Percentiles rank a stretch among this genome's conserved stretches.
Conservation (phyloP, 1,284 basidiomycete genomes). For the Omphalotus olearius region DNA sequence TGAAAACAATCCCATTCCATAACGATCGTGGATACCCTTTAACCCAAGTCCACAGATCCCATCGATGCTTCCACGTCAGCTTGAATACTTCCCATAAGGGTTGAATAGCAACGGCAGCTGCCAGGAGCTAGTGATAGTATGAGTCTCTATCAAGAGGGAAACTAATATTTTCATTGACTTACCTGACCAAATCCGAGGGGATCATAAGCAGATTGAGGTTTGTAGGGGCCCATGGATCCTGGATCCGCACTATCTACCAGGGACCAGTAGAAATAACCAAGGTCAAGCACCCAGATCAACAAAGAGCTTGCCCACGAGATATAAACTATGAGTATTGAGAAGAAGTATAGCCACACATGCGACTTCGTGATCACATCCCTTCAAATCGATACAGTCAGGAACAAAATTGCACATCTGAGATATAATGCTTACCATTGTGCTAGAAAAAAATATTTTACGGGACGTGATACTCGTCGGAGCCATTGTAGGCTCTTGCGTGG, state of each 20-base stretch:
- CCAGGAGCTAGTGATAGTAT: conserved; percentile 9
- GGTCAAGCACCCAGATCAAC: conserved; percentile 3
- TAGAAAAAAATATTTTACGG: conserved; percentile 7
- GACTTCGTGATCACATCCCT: conserved; percentile 14
- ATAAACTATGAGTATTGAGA: conserved; percentile 7
- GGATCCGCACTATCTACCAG: not conserved
- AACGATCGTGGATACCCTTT: conserved; percentile 11
- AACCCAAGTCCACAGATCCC: conserved; percentile 1
- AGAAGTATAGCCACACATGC: conserved; percentile 13
- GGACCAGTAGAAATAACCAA: conserved; percentile 3
- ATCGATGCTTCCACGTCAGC: conserved; percentile 1
- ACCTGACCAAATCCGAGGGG: conserved; percentile 14
- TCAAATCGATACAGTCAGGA: not conserved
- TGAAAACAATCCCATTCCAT: conserved; percentile 13
- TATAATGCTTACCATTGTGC: conserved; percentile 11
- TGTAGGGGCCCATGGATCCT: not conserved
- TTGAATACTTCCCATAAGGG: conserved; percentile 11
- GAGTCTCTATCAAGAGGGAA: not conserved
- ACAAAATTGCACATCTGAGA: not conserved
- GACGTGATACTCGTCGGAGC: conserved; percentile 3
- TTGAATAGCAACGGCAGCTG: conserved; percentile 11
- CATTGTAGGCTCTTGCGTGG: conserved; percentile 9
- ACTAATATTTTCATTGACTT: not conserved
- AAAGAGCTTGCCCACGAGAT: conserved; percentile 11
- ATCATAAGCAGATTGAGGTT: conserved; percentile 8